A percentile compares a stretch with the other conserved stretches of the same genome.
These are phyloP conservation scores for Nigrospora sphaerica DNA, from an alignment of 2,329 filamentous ascomycete species.

Conservation along the genomic window DNA sequence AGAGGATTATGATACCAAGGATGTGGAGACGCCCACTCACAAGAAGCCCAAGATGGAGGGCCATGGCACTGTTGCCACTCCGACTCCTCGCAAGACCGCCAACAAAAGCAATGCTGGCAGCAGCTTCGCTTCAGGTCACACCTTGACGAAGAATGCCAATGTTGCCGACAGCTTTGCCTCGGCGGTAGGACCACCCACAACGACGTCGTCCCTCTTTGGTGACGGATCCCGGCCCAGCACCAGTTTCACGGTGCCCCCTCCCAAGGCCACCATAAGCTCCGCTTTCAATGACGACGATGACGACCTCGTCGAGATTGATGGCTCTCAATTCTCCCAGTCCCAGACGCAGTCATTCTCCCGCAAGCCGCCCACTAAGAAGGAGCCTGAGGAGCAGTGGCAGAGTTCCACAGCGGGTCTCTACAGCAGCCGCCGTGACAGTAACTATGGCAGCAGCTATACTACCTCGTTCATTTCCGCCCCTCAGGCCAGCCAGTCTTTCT, in stretches of 20 bases:
- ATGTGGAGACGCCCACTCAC: conserved; percentile 8
- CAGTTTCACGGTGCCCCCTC: not conserved
- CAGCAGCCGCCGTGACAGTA: no score
- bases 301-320: conserved; percentile 3
- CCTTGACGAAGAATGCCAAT: not conserved
- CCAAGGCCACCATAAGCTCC: not conserved
- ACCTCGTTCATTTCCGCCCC: no score
- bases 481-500: no score
- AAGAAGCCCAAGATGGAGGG: conserved; percentile 4
- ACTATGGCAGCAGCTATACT: no score
- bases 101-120: no score
- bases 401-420: no score
- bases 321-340: conserved; percentile 1
- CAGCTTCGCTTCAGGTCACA: no score
- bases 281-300: not conserved
- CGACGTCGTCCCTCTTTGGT: not conserved
- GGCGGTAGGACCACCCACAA: no score
- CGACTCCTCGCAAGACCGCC: not conserved
- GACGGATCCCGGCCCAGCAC: conserved; percentile 7
- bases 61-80: not conserved
- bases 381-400: no score
- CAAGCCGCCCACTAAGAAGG: no score
- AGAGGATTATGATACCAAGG: conserved; percentile 21
- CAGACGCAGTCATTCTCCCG: no score
- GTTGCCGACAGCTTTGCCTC: no score